Base-by-base conservation (phyloP, 106 monocot genomes). In the Posidonia australis region DNA sequence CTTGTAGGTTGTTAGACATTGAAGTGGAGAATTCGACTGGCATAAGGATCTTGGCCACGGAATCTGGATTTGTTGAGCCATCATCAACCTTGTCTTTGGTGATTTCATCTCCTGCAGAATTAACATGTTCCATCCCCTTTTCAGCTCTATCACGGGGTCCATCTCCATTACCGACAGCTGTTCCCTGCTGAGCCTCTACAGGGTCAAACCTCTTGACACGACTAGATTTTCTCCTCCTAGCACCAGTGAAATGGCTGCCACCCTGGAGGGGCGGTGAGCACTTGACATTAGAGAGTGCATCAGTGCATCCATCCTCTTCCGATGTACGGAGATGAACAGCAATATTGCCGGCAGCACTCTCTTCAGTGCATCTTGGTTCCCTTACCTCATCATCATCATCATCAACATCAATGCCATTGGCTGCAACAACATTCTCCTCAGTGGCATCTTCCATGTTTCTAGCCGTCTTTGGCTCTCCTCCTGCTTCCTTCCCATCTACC, bases 171-270 rank as follows among this genome's bases (percentile, higher is more conserved):
- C 2, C 7, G 2, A 7, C 36, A 36, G 36, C 36, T 44, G 20
- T 44, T 42, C 48, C 53, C 59, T 23, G 56, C 30, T 42, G 21
- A 9, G 66, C 42, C 9, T 44, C 54, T 10, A 57, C 1, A n/a
- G 23, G 5, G 76, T 83, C 75, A 58, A 98, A 91, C 72, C 96
- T 84, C 46, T 73, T 82, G 13, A 98, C 87, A 36, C 66, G 67
- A n/a, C 82, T 84, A 32, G 90, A 91, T 66, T 98, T 98, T 70
- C 96, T 80, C 79, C 76, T 98, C 75, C 74, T 87, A 29, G 96
- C 81, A 62, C 96, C 96, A 20, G 70, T 74, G 18, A 67, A 66
- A 52, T 44, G 74, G 44, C 24, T 60, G 17, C 26, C 66, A 44
- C 21, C 47, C 32, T 71, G 68, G 16, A 59, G 44, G 0, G 67